phyloP scores from a whole-genome alignment of 2,329 filamentous ascomycete species.

The Cordyceps militaris region DNA sequence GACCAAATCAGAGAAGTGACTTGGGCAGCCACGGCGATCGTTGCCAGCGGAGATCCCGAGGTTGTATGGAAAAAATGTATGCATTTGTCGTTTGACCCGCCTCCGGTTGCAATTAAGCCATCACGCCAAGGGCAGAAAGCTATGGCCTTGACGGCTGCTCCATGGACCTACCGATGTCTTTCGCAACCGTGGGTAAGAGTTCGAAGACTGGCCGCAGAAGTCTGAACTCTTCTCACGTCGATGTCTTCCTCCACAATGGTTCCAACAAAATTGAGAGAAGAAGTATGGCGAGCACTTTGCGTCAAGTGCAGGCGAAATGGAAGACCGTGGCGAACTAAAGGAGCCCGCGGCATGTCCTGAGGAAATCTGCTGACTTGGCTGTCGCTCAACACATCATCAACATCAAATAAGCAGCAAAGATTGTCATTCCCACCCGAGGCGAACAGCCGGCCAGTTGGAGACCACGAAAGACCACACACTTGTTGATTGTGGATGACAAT shows the following conservation, averaged over 20 bases:
- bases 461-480: constrained; percentile 90
- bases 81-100: constrained; percentile 87
- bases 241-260: constrained; percentile 2
- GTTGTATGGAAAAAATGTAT: constrained; percentile 92
- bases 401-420: constrained; percentile 72
- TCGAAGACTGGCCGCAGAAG: constrained; percentile 31
- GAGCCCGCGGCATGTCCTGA: neutral
- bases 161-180: constrained; percentile 69
- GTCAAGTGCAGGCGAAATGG: neutral
- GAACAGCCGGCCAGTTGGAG: constrained; percentile 65
- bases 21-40: constrained; percentile 86
- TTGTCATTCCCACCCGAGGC: constrained; percentile 94
- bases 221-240: constrained; percentile 24
- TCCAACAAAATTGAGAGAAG: constrained; percentile 3
- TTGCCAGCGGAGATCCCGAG: constrained; percentile 77
- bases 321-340: constrained; percentile 8
- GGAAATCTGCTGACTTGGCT: neutral
- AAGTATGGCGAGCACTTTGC: neutral
- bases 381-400: constrained; percentile 45
- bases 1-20: constrained; percentile 93
- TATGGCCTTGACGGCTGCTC: constrained; percentile 90
- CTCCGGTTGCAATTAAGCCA: constrained; percentile 80
- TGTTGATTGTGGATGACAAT: constrained; percentile 79
- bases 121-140: constrained; percentile 94
- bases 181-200: constrained; percentile 49